phyloP scores from a whole-genome alignment of 192 early-diverging fungal genomes.

The Coemansia sp. region DNA sequence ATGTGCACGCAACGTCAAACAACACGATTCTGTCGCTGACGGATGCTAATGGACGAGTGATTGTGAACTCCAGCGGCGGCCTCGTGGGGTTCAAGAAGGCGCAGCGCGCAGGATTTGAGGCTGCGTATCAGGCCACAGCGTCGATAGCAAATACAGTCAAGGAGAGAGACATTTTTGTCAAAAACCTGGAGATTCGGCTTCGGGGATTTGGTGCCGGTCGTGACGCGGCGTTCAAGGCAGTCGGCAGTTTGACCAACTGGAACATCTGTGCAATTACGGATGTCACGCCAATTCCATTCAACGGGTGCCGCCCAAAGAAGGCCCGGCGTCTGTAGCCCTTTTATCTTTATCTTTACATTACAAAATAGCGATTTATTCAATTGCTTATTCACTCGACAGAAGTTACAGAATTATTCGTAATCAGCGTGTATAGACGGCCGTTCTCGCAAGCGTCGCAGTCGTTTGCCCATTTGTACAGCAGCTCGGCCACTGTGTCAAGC shows the following conservation, averaged over 20 bases:
- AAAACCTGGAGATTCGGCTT: constrained; percentile 72
- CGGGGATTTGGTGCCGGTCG: constrained; percentile 91
- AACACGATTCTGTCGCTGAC: constrained; percentile 90
- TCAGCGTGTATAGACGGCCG: constrained; percentile 37
- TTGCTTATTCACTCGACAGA: constrained; percentile 11
- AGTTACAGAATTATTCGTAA: constrained; percentile 27
- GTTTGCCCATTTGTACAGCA: constrained; percentile 35
- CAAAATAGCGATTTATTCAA: neutral
- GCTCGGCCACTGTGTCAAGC: constrained; percentile 62
- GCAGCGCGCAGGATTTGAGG: constrained; percentile 83
- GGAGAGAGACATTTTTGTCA: constrained; percentile 65
- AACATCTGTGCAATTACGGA: constrained; percentile 75
- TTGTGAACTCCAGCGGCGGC: constrained; percentile 78
- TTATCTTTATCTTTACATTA: neutral
- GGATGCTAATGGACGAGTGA: constrained; percentile 63
- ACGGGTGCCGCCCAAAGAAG: constrained; percentile 89
- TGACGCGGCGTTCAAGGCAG: constrained; percentile 87
- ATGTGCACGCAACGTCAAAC: constrained; percentile 63
- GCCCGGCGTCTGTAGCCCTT: constrained; percentile 71
- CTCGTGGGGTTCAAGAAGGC: constrained; percentile 85
- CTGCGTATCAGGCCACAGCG: constrained; percentile 83
- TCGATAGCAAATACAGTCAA: constrained; percentile 68
- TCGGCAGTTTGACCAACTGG: constrained; percentile 74
- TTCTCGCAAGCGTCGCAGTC: constrained; percentile 23
- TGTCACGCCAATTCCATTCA: constrained; percentile 86